Conservation (phyloP, 176 grass and related monocot genomes). For the Avena eriantha region DNA sequence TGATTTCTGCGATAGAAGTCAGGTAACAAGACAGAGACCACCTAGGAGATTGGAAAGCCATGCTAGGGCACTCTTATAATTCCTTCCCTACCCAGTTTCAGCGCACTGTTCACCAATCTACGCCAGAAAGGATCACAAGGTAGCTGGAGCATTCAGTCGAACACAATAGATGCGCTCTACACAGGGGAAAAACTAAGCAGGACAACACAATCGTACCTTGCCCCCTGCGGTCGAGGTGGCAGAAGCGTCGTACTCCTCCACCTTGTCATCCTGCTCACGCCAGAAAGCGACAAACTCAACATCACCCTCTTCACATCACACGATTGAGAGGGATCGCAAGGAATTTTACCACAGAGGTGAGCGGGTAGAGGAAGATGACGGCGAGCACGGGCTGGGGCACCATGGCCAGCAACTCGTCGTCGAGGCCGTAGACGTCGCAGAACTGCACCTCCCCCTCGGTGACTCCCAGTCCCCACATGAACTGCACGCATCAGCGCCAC, state of each 20-base stretch:
- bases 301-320: background rate
- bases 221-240: background rate
- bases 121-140: background rate
- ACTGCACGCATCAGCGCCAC: conserved; percentile 49
- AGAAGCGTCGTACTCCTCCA: conserved; percentile 40
- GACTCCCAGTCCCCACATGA: conserved; percentile 88
- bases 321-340: background rate
- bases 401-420: conserved; percentile 87
- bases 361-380: conserved; percentile 94
- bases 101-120: background rate
- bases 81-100: background rate
- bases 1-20: background rate
- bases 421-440: conserved; percentile 94
- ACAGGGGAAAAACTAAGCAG: background rate
- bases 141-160: background rate
- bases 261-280: conserved; percentile 43
- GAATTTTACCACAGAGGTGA: conserved; percentile 50
- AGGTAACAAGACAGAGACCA: background rate
- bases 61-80: background rate
- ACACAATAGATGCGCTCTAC: background rate
- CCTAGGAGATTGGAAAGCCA: background rate
- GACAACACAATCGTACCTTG: conserved; percentile 30
- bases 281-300: background rate
- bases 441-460: conserved; percentile 71
- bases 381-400: conserved; percentile 92